phyloP scores from a whole-genome alignment of 179 eudicot genomes.

The Camellia oleifera region DNA sequence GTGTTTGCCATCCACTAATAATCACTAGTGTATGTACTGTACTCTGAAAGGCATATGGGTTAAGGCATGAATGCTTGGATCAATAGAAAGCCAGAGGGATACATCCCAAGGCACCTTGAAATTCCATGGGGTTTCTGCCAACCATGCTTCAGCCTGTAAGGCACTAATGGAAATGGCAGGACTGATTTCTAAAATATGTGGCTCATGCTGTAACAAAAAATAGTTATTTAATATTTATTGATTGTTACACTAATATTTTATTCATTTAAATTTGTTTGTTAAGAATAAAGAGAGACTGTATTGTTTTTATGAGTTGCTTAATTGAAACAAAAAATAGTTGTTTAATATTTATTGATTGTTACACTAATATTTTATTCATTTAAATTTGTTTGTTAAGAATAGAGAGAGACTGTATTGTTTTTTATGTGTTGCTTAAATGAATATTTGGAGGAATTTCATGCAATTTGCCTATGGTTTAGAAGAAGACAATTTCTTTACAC shows the following conservation, averaged over 20 bases:
- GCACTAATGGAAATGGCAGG: background rate
- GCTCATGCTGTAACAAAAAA: background rate
- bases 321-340: background rate
- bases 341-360: background rate
- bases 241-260: background rate
- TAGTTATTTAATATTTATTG: background rate
- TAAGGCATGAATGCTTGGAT: background rate
- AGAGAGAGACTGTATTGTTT: background rate
- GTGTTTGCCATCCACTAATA: background rate
- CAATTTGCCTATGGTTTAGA: background rate
- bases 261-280: background rate
- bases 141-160: background rate
- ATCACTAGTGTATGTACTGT: background rate
- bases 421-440: background rate
- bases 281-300: background rate
- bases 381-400: background rate
- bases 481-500: background rate
- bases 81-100: background rate
- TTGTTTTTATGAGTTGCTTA: background rate
- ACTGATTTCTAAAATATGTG: background rate
- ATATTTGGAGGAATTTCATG: constrained; percentile 1
- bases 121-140: background rate
- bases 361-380: background rate
- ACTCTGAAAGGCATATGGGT: background rate
- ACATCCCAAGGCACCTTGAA: background rate